phyloP scores from a whole-genome alignment of 2,329 filamentous ascomycete species.

The Annulohypoxylon truncatum region DNA sequence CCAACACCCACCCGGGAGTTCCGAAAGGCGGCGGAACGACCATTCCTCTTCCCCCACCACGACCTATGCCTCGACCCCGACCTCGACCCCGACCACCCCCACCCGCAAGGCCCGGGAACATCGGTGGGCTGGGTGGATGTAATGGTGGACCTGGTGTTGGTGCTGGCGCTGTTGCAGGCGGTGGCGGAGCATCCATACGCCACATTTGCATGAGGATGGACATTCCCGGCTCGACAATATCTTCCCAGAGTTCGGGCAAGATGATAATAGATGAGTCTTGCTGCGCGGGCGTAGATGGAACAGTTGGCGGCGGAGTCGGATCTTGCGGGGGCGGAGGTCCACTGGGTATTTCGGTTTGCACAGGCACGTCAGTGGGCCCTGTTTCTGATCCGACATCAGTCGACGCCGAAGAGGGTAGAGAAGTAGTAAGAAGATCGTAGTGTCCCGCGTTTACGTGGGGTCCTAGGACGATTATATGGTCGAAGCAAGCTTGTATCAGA shows the following conservation, averaged over 20 bases:
- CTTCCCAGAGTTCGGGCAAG: constrained; percentile 68
- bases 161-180: constrained; percentile 22
- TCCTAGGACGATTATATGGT: constrained; percentile 64
- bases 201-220: constrained; percentile 69
- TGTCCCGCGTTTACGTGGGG: constrained; percentile 65
- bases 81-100: constrained; percentile 28
- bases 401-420: constrained; percentile 27
- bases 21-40: background rate
- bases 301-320: constrained; percentile 15
- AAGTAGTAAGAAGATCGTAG: constrained; percentile 66
- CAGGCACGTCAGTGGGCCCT: background rate
- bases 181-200: constrained; percentile 55
- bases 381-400: constrained; percentile 49
- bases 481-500: constrained; percentile 66
- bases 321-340: constrained; percentile 1
- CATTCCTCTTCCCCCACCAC: constrained; percentile 26
- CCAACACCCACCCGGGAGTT: constrained; percentile 3
- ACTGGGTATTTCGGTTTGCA: background rate
- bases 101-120: background rate
- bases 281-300: constrained; percentile 14
- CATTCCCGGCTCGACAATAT: constrained; percentile 65
- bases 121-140: background rate
- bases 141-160: constrained; percentile 23
- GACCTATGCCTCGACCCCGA: constrained; percentile 29
- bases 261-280: constrained; percentile 55